Base-by-base conservation (phyloP, 768 basidiomycete genomes). In the Tricholoma furcatifolium region DNA sequence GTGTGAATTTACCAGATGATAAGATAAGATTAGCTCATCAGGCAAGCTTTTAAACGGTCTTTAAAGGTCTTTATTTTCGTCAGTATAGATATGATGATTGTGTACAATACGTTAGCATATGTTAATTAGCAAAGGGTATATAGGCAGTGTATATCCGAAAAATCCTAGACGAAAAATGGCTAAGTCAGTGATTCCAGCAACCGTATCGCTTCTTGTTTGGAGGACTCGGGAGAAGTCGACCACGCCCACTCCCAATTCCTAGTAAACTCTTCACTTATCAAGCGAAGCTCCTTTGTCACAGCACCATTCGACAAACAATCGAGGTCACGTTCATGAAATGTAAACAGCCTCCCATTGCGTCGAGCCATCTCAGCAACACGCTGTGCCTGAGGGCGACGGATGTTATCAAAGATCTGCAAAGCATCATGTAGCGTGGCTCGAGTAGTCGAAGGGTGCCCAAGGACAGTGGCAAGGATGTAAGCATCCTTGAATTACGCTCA, bases 201-300 rank as follows among this genome's bases (percentile, higher is more conserved):
- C 10, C 59, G 61, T 38, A 65, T 49, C 4, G 78, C 79, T 49
- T 76, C 70, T 50, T 72, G 62, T 23, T 75, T 60, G 6, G 74
- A 68, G 12, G 58, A 66, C 38, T 78, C 76, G 15, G 80, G 58
- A 4, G 75, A 77, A 20, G 79, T 75, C 8, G 69, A 69, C 82
- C 82, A 84, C 5, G 76, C 65, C 85, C 85, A 88, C 51, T 81
- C 78, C 83, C 82, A 85, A 43, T 75, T 78, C 60, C 71, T 71
- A 15, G 72, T 74, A 21, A 86, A 63, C 10, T 64, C 63, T 31
- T 70, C 62, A 6, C 70, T 74, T 3, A 85, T 62, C 36, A 71
- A 60, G 14, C 70, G 58, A 8, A 82, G 66, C 51, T 69, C 69
- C 11, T 66, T 50, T 47, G 62, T 51, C 48, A 67, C 53, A 53